Evolutionary conservation across 768 basidiomycete genomes (phyloP).

Genomic region (Mycena floridula): DNA sequence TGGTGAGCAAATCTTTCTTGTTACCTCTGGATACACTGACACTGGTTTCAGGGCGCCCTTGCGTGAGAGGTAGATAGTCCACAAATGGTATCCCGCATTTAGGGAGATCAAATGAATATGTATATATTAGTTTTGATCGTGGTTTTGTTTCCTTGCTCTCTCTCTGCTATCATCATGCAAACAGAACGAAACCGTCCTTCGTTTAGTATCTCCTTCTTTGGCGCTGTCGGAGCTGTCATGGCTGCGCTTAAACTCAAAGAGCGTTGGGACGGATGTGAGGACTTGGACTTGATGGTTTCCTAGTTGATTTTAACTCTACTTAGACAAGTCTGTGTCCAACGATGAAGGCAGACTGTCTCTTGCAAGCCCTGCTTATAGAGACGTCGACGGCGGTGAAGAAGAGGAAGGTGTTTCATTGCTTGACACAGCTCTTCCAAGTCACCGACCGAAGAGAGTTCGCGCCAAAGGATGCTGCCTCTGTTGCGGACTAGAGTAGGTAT

Average conservation of each 20-base stretch:
- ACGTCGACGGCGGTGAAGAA: conserved; percentile 16
- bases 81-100: neutral
- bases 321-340: conserved; percentile 40
- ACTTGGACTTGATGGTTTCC: neutral
- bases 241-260: conserved; percentile 42
- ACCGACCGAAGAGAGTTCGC: conserved; percentile 24
- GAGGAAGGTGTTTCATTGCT: conserved; percentile 26
- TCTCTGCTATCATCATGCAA: neutral
- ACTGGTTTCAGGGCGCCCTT: conserved; percentile 17
- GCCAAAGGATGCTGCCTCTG: conserved; percentile 40
- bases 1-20: conserved; percentile 41
- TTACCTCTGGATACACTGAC: neutral
- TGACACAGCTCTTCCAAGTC: conserved; percentile 22
- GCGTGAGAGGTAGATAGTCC: conserved; percentile 8
- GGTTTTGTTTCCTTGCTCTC: neutral
- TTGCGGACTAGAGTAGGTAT: conserved; percentile 42
- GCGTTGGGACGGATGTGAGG: conserved; percentile 38
- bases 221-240: conserved; percentile 38
- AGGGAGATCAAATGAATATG: neutral
- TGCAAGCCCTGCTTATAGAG: conserved; percentile 13
- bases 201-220: conserved; percentile 24
- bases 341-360: conserved; percentile 34
- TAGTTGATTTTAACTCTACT: neutral
- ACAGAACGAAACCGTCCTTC: neutral
- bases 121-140: neutral